Percentiles rank a stretch among this genome's conserved stretches.
These are phyloP conservation scores for Solanum verrucosum DNA, from an alignment of 257 asterid genomes.

Conservation along the genomic window DNA sequence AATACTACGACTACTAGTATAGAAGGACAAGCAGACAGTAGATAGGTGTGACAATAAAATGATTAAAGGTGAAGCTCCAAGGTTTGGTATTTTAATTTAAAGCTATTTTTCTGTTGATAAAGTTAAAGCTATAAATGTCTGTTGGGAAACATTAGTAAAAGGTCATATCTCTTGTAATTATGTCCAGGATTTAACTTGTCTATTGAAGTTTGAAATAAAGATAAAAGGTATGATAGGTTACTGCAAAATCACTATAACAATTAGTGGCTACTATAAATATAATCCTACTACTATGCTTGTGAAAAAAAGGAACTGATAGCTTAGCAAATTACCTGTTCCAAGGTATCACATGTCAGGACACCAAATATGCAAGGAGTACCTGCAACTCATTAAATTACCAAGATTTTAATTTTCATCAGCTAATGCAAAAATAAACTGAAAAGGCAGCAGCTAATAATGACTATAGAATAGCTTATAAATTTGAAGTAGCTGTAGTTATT, in stretches of 20 bases:
- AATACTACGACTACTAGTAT: neutral
- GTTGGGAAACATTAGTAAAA: neutral
- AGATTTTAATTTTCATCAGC: neutral
- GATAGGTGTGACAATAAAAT: neutral
- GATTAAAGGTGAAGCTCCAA: neutral
- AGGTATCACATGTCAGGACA: constrained; percentile 72
- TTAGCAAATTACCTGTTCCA: constrained; percentile 68
- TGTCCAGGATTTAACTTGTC: neutral
- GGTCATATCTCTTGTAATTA: neutral
- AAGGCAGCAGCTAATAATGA: neutral
- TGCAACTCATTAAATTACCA: constrained; percentile 15
- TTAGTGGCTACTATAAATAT: neutral
- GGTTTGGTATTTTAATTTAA: neutral
- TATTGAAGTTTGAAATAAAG: neutral
- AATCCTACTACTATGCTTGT: neutral
- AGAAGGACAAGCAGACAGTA: neutral
- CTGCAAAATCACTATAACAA: neutral
- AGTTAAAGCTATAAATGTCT: neutral
- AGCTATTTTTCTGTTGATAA: neutral
- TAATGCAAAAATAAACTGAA: neutral
- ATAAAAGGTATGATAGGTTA: neutral
- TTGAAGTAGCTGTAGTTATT: neutral
- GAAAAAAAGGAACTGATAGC: neutral
- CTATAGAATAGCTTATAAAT: neutral
- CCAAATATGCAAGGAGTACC: constrained; percentile 98